A percentile compares a stretch with the other conserved stretches of the same genome.
These are phyloP conservation scores for Rhynchospora pubera DNA, from an alignment of 176 grass and related monocot species.

Conservation along the genomic window DNA sequence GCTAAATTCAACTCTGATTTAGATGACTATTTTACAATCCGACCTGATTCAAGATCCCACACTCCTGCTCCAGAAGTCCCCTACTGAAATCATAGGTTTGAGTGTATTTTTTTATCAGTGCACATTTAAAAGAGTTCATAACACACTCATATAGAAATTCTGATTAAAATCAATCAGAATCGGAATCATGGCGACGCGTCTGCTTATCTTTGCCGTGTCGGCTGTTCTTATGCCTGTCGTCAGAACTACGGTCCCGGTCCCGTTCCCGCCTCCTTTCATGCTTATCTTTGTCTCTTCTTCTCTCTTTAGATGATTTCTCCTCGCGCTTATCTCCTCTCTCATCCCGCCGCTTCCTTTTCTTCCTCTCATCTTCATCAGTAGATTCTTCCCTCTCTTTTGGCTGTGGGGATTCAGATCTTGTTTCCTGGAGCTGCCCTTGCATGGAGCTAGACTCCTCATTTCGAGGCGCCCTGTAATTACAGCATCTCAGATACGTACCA, in stretches of 20 bases:
- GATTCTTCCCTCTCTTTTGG: constrained; percentile 36
- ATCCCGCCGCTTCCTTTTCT: constrained; percentile 37
- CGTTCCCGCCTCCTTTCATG: constrained; percentile 40
- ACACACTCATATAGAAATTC: not conserved
- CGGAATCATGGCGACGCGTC: constrained; percentile 59
- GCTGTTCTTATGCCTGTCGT: constrained; percentile 36
- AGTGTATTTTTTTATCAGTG: not conserved
- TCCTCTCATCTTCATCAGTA: constrained; percentile 35
- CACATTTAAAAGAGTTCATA: not conserved
- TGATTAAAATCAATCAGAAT: constrained; percentile 29
- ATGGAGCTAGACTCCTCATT: constrained; percentile 40
- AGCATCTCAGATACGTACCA: not conserved
- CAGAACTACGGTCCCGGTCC: constrained; percentile 27
- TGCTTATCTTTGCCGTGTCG: constrained; percentile 42
- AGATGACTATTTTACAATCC: not conserved
- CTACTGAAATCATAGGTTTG: not conserved
- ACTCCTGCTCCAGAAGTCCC: not conserved
- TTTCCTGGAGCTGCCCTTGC: constrained; percentile 33
- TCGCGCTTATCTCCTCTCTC: constrained; percentile 36
- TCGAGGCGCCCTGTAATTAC: constrained; percentile 41
- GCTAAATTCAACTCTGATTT: not conserved
- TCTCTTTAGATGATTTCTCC: constrained; percentile 33
- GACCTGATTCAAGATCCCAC: not conserved
- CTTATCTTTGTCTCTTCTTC: constrained; percentile 45
- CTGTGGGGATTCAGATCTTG: constrained; percentile 15